phyloP scores from a whole-genome alignment of 1,284 basidiomycete genomes.

The Cutaneotrichosporon dermatis region DNA sequence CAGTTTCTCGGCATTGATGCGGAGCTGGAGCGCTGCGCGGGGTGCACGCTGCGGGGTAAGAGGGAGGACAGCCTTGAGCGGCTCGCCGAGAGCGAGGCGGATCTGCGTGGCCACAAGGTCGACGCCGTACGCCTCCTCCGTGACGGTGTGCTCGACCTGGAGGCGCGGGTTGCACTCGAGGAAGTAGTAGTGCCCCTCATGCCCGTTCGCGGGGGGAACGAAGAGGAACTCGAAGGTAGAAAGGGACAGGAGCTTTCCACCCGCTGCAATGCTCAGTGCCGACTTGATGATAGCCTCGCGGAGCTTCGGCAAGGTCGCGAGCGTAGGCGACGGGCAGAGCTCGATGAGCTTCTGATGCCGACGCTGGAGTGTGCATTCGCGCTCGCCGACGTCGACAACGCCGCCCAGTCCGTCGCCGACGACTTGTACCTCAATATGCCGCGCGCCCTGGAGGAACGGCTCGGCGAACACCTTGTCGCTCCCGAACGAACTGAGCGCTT shows the following conservation, averaged over 20 bases:
- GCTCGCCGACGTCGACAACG: conserved; percentile 15
- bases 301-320: conserved; percentile 5
- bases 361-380: conserved; percentile 18
- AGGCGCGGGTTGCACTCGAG: conserved; percentile 23
- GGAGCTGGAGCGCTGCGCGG: conserved; percentile 17
- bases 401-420: conserved; percentile 17
- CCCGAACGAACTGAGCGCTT: conserved; percentile 77
- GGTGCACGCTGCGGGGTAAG: conserved; percentile 2
- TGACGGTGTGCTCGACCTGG: conserved; percentile 23
- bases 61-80: conserved; percentile 7
- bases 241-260: conserved; percentile 17
- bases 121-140: conserved; percentile 20
- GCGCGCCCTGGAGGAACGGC: conserved; percentile 76
- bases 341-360: conserved; percentile 22
- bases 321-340: conserved; percentile 18
- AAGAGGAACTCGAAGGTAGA: conserved; percentile 22
- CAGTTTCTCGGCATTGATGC: conserved; percentile 19
- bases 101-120: conserved; percentile 20
- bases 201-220: neutral
- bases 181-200: conserved; percentile 13
- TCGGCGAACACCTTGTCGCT: conserved; percentile 83
- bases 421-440: conserved; percentile 88
- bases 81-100: conserved; percentile 13
- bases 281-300: conserved; percentile 13
- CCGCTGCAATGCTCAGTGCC: conserved; percentile 10